Conservation (phyloP, 768 basidiomycete species). For the Gautieria morchelliformis region DNA sequence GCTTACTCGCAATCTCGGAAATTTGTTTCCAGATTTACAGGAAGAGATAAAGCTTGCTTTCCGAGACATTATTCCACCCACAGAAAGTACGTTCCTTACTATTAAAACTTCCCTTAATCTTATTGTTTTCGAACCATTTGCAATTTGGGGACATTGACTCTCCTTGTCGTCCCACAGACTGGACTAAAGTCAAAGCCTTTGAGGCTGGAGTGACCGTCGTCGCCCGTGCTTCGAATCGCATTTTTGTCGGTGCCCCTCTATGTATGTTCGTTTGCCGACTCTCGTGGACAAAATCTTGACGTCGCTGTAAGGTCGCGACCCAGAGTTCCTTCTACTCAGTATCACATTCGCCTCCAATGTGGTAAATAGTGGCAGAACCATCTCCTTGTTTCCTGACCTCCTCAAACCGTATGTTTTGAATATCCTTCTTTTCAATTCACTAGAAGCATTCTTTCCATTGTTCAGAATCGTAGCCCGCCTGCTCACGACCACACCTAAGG, state of each 20-base stretch:
- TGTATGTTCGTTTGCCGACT: constrained; percentile 24
- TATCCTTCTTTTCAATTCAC: background rate
- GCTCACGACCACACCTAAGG: background rate
- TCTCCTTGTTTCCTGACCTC: constrained; percentile 6
- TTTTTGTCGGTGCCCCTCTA: constrained; percentile 39
- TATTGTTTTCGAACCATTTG: background rate
- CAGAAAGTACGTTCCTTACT: constrained; percentile 7
- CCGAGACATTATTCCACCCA: constrained; percentile 24
- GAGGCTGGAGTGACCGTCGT: constrained; percentile 25
- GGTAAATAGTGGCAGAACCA: background rate
- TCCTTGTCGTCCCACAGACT: constrained; percentile 13
- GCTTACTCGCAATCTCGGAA: constrained; percentile 29
- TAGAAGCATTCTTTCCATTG: background rate
- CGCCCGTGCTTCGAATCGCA: constrained; percentile 33
- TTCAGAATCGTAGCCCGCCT: background rate
- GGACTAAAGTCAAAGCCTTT: constrained; percentile 24
- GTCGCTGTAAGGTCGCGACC: constrained; percentile 5
- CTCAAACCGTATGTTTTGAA: constrained; percentile 9
- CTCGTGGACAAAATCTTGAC: background rate
- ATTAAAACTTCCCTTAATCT: background rate
- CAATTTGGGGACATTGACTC: background rate
- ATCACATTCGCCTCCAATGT: constrained; percentile 2
- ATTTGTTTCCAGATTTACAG: constrained; percentile 29
- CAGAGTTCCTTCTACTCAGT: constrained; percentile 3
- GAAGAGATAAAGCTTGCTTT: constrained; percentile 37